phyloP scores from a whole-genome alignment of 2,329 filamentous ascomycete species.

The Lachnellula occidentalis region DNA sequence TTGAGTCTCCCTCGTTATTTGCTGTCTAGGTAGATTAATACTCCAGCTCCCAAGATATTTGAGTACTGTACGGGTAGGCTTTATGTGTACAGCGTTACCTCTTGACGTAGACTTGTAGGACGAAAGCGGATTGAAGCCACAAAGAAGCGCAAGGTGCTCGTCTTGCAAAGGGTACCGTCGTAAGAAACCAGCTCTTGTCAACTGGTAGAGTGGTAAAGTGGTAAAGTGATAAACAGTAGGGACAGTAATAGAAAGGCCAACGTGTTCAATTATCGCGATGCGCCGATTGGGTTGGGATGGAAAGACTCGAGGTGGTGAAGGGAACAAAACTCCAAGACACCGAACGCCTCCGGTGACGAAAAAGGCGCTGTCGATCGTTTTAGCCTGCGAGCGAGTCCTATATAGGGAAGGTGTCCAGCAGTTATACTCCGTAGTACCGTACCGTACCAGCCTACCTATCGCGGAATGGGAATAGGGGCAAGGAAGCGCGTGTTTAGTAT shows the following conservation, averaged over 20 bases:
- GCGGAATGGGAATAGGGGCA: neutral
- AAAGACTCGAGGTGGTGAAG: neutral
- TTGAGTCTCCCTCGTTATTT: neutral
- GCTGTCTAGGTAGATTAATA: neutral
- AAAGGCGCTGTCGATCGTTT: neutral
- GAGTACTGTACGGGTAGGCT: neutral
- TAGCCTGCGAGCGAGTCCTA: too few species aligned
- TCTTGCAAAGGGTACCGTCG: neutral
- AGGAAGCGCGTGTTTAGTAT: neutral
- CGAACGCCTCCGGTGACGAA: neutral
- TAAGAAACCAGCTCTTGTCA: neutral
- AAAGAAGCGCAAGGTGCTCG: neutral
- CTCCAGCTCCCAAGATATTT: neutral
- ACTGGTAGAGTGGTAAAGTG: too few species aligned
- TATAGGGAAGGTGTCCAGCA: too few species aligned
- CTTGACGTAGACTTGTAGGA: neutral
- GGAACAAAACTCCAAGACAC: neutral
- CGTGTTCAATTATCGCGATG: neutral
- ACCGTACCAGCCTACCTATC: neutral
- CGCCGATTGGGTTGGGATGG: neutral
- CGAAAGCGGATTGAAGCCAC: neutral
- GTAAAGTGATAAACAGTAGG: neutral
- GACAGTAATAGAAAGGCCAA: constrained; percentile 4
- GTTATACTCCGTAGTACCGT: neutral
- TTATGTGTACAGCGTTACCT: too few species aligned